Evolutionary conservation across 306 rosid species (phyloP).

Genomic region (Malus orientalis): DNA sequence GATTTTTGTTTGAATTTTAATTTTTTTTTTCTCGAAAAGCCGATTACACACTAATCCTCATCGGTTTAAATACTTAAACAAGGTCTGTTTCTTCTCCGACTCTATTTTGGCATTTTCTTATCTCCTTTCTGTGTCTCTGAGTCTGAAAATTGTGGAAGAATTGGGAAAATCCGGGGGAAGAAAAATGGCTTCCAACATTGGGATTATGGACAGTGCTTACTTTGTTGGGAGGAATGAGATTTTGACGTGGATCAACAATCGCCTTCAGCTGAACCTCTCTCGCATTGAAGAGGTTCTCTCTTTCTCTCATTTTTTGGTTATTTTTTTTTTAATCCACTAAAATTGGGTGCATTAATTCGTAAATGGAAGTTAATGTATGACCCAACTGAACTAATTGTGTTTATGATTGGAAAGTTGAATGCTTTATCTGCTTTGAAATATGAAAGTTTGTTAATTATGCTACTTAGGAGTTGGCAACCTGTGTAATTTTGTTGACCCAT

Average conservation of each 20-base stretch:
- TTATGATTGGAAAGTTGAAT: not conserved
- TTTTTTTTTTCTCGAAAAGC: not conserved
- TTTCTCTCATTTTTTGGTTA: not conserved
- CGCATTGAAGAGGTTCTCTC: constrained; percentile 75
- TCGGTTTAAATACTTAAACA: not conserved
- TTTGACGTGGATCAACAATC: constrained; percentile 81
- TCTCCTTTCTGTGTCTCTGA: constrained; percentile 1
- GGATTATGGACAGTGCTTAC: constrained; percentile 92
- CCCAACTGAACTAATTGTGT: not conserved
- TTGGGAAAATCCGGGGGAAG: constrained; percentile 11
- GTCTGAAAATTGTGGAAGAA: not conserved
- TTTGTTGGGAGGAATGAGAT: constrained; percentile 96
- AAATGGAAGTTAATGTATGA: not conserved
- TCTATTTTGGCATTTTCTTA: not conserved
- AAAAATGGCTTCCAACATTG: constrained; percentile 77
- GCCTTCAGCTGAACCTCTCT: constrained; percentile 79
- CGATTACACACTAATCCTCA: not conserved
- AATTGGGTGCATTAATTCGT: not conserved
- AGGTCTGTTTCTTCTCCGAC: not conserved
- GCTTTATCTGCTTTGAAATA: not conserved
- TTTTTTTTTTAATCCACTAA: not conserved
- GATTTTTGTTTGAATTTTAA: not conserved
- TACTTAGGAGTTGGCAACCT: too few relatives aligned
- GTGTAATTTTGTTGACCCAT: not conserved
- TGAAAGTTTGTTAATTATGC: not conserved